Conservation (phyloP, 1,284 basidiomycete species). For the Ceratobasidium sp. region DNA sequence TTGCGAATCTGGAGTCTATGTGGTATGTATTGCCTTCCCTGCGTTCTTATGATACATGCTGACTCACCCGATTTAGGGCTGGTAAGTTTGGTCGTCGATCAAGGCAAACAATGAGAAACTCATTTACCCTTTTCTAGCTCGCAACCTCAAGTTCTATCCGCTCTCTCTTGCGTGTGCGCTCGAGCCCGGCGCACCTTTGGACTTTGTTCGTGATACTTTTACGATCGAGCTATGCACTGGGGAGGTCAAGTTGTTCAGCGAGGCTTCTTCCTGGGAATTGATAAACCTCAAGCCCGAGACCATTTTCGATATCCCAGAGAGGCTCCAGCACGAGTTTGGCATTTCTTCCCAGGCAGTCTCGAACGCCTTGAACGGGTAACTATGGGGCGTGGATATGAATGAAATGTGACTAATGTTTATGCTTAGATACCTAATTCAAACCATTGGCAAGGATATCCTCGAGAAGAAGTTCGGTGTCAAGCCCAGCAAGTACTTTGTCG, state of each 20-base stretch:
- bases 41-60: neutral
- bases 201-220: constrained; percentile 48
- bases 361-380: constrained; percentile 46
- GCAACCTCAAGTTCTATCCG: constrained; percentile 55
- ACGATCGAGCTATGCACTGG: constrained; percentile 45
- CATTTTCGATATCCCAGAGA: constrained; percentile 47
- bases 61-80: constrained; percentile 31
- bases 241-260: constrained; percentile 44
- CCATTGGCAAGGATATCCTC: constrained; percentile 50
- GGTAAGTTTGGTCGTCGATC: constrained; percentile 40
- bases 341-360: constrained; percentile 46
- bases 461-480: constrained; percentile 46
- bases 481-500: constrained; percentile 47
- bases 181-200: constrained; percentile 45
- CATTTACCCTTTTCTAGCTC: constrained; percentile 41
- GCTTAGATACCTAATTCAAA: constrained; percentile 46
- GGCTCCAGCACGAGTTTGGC: constrained; percentile 46
- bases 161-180: constrained; percentile 50
- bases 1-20: constrained; percentile 58
- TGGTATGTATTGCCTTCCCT: constrained; percentile 52
- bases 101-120: no score
- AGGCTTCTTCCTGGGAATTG: constrained; percentile 48
- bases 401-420: neutral
- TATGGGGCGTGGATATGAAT: constrained; percentile 8
- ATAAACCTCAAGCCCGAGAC: constrained; percentile 48